Evolutionary conservation across 495 filamentous ascomycete genomes (phyloP).

Genomic region (Tricharina praecox): DNA sequence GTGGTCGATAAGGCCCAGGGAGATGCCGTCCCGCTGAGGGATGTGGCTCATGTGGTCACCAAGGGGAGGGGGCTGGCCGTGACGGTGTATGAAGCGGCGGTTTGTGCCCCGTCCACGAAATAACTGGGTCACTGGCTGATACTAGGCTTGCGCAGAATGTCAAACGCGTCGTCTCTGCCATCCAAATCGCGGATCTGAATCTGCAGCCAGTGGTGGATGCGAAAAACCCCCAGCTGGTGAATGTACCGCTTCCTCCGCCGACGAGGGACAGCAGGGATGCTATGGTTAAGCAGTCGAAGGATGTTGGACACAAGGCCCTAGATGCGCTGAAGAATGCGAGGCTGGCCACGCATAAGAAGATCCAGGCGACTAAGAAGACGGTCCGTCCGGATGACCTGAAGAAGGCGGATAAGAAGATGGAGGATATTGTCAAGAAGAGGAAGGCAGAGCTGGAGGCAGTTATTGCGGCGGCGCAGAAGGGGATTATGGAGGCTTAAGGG

Average conservation of each 20-base stretch:
- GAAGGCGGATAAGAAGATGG: slow-evolving; percentile 23
- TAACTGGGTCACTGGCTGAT: neutral
- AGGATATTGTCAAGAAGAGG: slow-evolving; percentile 21
- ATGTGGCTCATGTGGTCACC: slow-evolving; percentile 21
- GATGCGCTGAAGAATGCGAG: slow-evolving; percentile 20
- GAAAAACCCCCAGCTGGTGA: slow-evolving; percentile 15
- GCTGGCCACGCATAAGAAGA: slow-evolving; percentile 18
- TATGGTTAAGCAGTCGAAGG: slow-evolving; percentile 8
- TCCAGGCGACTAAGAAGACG: slow-evolving; percentile 10
- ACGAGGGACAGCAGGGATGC: slow-evolving; percentile 18
- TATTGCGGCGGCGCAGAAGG: slow-evolving; percentile 20
- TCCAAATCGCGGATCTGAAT: slow-evolving; percentile 22
- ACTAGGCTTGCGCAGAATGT: slow-evolving; percentile 13
- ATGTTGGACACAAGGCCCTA: slow-evolving; percentile 20
- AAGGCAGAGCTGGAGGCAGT: slow-evolving; percentile 19
- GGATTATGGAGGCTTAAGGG: slow-evolving; percentile 10
- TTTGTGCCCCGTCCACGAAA: neutral
- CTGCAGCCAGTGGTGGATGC: slow-evolving; percentile 17
- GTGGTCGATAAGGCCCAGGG: slow-evolving; percentile 10
- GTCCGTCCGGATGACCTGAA: slow-evolving; percentile 21
- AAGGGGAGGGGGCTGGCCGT: slow-evolving; percentile 20
- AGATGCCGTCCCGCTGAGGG: slow-evolving; percentile 7
- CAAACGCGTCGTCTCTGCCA: slow-evolving; percentile 17
- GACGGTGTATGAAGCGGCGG: slow-evolving; percentile 19
- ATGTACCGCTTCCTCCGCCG: slow-evolving; percentile 22